phyloP scores from a whole-genome alignment of 495 filamentous ascomycete species.

The Patellaria atrata region DNA sequence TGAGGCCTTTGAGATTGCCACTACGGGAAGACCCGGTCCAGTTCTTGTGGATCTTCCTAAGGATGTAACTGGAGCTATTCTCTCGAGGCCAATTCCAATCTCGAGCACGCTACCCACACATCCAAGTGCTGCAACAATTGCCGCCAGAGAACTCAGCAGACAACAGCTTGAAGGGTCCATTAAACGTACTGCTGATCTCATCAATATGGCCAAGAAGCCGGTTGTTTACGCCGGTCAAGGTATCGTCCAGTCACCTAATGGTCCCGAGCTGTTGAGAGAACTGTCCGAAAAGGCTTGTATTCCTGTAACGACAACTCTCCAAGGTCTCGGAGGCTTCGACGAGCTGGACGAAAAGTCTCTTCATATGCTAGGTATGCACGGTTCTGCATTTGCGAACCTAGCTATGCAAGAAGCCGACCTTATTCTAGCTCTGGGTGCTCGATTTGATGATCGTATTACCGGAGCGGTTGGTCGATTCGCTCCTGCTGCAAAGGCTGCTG shows the following conservation, averaged over 20 bases:
- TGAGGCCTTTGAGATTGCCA: constrained; percentile 76
- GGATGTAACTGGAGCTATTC: constrained; percentile 56
- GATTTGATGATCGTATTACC: constrained; percentile 71
- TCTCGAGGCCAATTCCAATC: constrained; percentile 55
- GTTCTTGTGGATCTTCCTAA: constrained; percentile 69
- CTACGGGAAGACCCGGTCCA: constrained; percentile 59
- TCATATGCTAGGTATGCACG: constrained; percentile 78
- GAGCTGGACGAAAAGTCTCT: constrained; percentile 62
- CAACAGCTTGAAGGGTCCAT: constrained; percentile 48
- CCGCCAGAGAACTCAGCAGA: constrained; percentile 41
- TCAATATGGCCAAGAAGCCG: constrained; percentile 63
- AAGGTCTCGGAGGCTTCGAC: constrained; percentile 64
- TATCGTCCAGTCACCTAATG: constrained; percentile 46
- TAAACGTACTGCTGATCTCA: constrained; percentile 46
- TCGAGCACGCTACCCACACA: constrained; percentile 45
- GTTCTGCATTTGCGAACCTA: constrained; percentile 65
- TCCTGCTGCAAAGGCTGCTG: constrained; percentile 50
- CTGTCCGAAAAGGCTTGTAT: constrained; percentile 60
- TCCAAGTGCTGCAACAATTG: constrained; percentile 55
- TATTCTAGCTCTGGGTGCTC: constrained; percentile 59
- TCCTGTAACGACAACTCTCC: constrained; percentile 65
- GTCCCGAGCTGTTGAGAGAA: constrained; percentile 49
- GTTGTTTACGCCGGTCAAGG: constrained; percentile 66
- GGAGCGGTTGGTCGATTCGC: constrained; percentile 49
- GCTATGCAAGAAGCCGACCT: constrained; percentile 66